phyloP scores from a whole-genome alignment of 2,329 filamentous ascomycete genomes.

The Xylariaceae sp. region DNA sequence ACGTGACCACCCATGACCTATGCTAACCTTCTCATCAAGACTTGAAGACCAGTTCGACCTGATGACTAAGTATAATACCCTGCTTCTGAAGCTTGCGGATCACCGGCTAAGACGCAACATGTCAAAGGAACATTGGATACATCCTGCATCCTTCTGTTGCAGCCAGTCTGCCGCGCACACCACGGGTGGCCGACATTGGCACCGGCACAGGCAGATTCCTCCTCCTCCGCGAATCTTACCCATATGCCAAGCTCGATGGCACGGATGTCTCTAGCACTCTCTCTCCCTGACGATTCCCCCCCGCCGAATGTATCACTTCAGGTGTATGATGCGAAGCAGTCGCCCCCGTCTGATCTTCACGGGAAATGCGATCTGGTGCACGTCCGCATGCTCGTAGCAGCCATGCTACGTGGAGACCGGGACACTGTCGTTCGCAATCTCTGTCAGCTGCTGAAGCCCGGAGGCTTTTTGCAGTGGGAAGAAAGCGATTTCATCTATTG shows the following conservation, averaged over 20 bases:
- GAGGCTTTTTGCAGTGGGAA: neutral
- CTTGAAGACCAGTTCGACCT: neutral
- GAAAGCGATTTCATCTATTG: neutral
- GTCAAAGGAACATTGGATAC: neutral
- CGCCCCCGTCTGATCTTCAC: neutral
- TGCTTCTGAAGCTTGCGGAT: neutral
- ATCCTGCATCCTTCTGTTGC: neutral
- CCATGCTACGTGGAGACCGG: neutral
- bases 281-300: neutral
- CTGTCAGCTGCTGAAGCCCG: neutral
- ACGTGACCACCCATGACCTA: neutral
- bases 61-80: neutral
- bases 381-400: neutral
- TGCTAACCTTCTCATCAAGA: neutral
- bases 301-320: neutral
- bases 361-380: neutral
- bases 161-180: neutral
- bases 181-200: neutral
- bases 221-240: neutral
- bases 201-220: neutral
- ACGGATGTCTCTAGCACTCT: neutral
- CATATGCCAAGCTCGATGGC: neutral
- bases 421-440: neutral
- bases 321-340: neutral
- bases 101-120: neutral